Percentiles rank a stretch among this genome's conserved stretches.
These are phyloP conservation scores for Colletotrichum costaricense DNA, from an alignment of 2,329 filamentous ascomycete genomes.

Conservation along the genomic window DNA sequence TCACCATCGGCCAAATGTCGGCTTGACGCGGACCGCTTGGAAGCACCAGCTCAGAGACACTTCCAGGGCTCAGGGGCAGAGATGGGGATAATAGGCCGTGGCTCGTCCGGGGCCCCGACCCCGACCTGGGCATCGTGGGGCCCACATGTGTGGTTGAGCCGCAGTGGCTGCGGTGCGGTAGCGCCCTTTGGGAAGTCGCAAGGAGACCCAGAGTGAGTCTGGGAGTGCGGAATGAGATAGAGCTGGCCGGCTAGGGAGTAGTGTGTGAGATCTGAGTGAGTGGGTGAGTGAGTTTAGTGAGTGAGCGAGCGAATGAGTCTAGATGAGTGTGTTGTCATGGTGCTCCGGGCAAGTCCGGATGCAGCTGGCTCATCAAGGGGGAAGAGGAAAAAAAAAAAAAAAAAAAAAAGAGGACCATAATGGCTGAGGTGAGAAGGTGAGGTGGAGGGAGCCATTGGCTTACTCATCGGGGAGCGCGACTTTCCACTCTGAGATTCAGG, in stretches of 20 bases:
- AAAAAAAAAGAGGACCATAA: slow-evolving; percentile 22
- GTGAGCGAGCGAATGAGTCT: not conserved
- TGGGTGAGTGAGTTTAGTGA: not conserved
- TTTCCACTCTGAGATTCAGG: not conserved
- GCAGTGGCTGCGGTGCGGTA: not conserved
- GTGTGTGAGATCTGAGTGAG: not conserved
- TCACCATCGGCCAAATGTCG: slow-evolving; percentile 36
- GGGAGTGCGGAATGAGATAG: not conserved
- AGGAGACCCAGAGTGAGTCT: not conserved
- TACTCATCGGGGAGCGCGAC: not conserved
- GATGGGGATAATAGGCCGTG: slow-evolving; percentile 1
- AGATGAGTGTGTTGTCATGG: not conserved
- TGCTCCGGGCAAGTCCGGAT: slow-evolving; percentile 26
- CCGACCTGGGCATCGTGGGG: not conserved
- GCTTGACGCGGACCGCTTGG: slow-evolving; percentile 28
- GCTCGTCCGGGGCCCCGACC: slow-evolving; percentile 13
- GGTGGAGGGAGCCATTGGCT: not conserved
- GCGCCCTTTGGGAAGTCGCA: not conserved
- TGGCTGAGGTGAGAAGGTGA: slow-evolving; percentile 6
- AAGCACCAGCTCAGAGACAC: slow-evolving; percentile 1
- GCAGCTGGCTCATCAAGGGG: slow-evolving; percentile 4
- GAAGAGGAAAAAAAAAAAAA: not conserved
- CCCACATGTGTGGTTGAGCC: not conserved
- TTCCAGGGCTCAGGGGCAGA: not conserved
- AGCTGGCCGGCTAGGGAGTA: not conserved